Conservation (phyloP, 345 rosid species). For the Corchorus olitorius region DNA sequence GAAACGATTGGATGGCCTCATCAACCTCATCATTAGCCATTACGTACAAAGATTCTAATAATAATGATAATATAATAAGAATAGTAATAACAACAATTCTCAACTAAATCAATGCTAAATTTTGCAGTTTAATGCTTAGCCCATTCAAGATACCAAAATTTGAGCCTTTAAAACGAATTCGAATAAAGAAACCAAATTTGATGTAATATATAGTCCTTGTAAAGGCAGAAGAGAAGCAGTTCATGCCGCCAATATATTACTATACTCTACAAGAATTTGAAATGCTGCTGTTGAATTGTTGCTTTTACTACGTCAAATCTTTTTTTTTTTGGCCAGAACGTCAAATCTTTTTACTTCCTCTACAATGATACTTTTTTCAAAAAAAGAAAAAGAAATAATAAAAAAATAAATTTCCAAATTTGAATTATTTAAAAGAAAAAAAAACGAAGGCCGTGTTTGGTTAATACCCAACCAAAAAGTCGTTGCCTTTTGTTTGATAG, state of each 20-base stretch:
- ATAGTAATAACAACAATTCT: no score
- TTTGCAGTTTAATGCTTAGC: no score
- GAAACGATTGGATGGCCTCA: neutral
- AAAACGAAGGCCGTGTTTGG: neutral
- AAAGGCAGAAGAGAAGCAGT: neutral
- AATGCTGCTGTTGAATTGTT: neutral
- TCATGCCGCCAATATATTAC: neutral
- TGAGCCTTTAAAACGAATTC: no score
- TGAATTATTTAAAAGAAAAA: neutral
- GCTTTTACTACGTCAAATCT: neutral
- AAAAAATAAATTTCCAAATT: neutral
- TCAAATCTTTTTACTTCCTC: no score
- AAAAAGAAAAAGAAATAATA: neutral
- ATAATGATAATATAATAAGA: no score
- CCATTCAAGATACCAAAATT: no score
- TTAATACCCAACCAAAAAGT: neutral
- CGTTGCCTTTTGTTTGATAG: neutral
- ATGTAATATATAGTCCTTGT: neutral
- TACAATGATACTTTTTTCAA: neutral
- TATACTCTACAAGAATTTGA: neutral
- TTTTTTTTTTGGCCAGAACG: no score
- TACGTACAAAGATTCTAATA: neutral
- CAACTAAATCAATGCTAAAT: no score
- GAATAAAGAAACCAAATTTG: neutral
- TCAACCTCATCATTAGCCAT: neutral